Percentiles rank a stretch among this genome's conserved stretches.
Conservation (phyloP, 2,329 filamentous ascomycete species). For the Eutypa lata region DNA sequence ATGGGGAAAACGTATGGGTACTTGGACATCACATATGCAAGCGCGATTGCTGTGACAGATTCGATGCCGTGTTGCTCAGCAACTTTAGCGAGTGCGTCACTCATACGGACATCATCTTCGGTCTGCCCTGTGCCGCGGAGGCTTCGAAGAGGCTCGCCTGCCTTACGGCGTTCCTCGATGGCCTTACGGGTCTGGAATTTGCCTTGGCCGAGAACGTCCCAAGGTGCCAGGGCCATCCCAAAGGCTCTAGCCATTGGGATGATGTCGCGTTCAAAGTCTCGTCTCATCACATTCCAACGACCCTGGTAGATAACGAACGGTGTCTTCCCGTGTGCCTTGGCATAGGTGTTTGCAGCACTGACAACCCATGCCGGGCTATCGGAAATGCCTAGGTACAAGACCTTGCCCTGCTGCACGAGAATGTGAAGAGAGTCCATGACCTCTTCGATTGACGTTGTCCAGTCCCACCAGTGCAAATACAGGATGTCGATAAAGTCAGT, state of each 20-base stretch:
- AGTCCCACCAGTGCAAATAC: constrained; percentile 45
- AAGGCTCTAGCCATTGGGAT: constrained; percentile 39
- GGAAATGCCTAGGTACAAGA: constrained; percentile 39
- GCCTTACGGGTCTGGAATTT: constrained; percentile 35
- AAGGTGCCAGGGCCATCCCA: constrained; percentile 54
- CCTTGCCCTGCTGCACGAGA: constrained; percentile 38
- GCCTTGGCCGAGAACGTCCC: constrained; percentile 52
- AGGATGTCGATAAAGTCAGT: constrained; percentile 54
- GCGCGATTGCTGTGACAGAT: constrained; percentile 50
- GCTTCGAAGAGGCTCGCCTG: constrained; percentile 19
- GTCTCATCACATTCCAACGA: constrained; percentile 30
- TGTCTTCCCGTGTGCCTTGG: constrained; percentile 30
- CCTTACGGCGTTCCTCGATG: constrained; percentile 45
- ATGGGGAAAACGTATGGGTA: constrained; percentile 45
- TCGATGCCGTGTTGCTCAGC: constrained; percentile 46
- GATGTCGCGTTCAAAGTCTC: constrained; percentile 39
- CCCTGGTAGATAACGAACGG: constrained; percentile 39
- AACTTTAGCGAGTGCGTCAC: constrained; percentile 58
- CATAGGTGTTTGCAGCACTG: constrained; percentile 36
- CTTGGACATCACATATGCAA: constrained; percentile 45
- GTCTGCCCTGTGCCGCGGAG: neutral
- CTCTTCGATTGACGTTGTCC: constrained; percentile 38
- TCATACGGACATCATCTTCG: constrained; percentile 13
- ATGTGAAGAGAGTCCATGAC: constrained; percentile 40
- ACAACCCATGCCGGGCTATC: constrained; percentile 41